Evolutionary conservation across 2,329 filamentous ascomycete species (phyloP).

Genomic region (Trichoderma lentiforme): DNA sequence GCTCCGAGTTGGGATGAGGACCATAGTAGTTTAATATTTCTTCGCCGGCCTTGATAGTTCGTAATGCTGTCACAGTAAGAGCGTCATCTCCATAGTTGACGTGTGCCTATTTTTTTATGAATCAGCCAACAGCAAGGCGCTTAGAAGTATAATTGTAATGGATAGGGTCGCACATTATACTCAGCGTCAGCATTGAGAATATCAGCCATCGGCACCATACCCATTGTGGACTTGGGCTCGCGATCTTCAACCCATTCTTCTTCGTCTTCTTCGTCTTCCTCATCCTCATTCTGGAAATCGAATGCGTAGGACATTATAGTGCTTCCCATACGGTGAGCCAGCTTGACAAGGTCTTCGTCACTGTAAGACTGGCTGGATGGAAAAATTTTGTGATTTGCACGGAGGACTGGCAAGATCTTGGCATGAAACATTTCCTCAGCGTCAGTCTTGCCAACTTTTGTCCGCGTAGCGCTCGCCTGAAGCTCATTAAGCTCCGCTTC

Average conservation of each 20-base stretch:
- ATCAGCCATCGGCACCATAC: conserved; percentile 89
- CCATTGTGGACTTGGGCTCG: conserved; percentile 60
- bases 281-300: conserved; percentile 63
- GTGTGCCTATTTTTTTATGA: conserved; percentile 40
- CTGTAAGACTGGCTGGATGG: conserved; percentile 30
- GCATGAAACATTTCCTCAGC: conserved; percentile 67
- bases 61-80: conserved; percentile 69
- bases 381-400: conserved; percentile 45
- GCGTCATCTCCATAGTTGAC: conserved; percentile 52
- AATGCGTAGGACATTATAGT: conserved; percentile 93
- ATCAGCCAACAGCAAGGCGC: not conserved
- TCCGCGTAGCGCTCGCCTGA: conserved; percentile 71
- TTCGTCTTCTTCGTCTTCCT: conserved; percentile 56
- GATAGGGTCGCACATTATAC: conserved; percentile 62
- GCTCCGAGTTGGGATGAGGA: conserved; percentile 74
- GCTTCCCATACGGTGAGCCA: conserved; percentile 79
- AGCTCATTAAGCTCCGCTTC: conserved; percentile 66
- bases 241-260: conserved; percentile 65
- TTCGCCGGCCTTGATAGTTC: conserved; percentile 64
- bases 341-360: conserved; percentile 45
- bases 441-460: conserved; percentile 70
- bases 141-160: not conserved
- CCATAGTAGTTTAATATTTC: conserved; percentile 91
- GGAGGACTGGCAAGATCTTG: conserved; percentile 50
- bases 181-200: conserved; percentile 85